These are phyloP conservation scores for Wallacemonas sp. DNA, from an alignment of 208 protist genomes.

Conservation along the genomic window DNA sequence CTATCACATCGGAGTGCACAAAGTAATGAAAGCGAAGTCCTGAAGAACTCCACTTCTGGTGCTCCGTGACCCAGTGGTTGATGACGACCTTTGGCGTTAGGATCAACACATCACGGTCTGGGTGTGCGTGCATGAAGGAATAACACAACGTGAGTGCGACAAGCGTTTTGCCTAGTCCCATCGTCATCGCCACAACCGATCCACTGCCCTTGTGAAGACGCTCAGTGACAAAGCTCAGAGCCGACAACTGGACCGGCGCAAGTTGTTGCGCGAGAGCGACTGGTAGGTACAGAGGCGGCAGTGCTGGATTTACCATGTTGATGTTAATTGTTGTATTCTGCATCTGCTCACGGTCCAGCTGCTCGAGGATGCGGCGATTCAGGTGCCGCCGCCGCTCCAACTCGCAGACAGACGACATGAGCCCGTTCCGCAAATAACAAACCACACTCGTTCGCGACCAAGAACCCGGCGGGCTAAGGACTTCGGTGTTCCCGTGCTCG, in stretches of 20 bases:
- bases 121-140: slow-evolving; percentile 48
- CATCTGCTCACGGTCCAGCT: slow-evolving; percentile 14
- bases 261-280: slow-evolving; percentile 37
- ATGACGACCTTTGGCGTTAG: slow-evolving; percentile 82
- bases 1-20: slow-evolving; percentile 51
- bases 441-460: slow-evolving; percentile 84
- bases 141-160: slow-evolving; percentile 76
- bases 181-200: slow-evolving; percentile 82
- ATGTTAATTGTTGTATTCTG: slow-evolving; percentile 57
- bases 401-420: slow-evolving; percentile 77
- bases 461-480: slow-evolving; percentile 23
- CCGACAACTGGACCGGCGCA: slow-evolving; percentile 65
- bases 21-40: slow-evolving; percentile 65
- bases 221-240: slow-evolving; percentile 71
- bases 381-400: slow-evolving; percentile 67
- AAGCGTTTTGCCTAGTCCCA: slow-evolving; percentile 92
- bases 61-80: slow-evolving; percentile 68
- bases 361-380: slow-evolving; percentile 35
- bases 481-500: slow-evolving; percentile 90
- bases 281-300: slow-evolving; percentile 71
- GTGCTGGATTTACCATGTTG: slow-evolving; percentile 40
- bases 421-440: slow-evolving; percentile 81
- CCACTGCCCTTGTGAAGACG: slow-evolving; percentile 56
- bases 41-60: slow-evolving; percentile 65
- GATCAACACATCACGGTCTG: slow-evolving; percentile 67